Evolutionary conservation across 1,284 basidiomycete species (phyloP), one percentile per base, ranked within the genome.

Genomic region (Papiliotrema flavescens): DNA sequence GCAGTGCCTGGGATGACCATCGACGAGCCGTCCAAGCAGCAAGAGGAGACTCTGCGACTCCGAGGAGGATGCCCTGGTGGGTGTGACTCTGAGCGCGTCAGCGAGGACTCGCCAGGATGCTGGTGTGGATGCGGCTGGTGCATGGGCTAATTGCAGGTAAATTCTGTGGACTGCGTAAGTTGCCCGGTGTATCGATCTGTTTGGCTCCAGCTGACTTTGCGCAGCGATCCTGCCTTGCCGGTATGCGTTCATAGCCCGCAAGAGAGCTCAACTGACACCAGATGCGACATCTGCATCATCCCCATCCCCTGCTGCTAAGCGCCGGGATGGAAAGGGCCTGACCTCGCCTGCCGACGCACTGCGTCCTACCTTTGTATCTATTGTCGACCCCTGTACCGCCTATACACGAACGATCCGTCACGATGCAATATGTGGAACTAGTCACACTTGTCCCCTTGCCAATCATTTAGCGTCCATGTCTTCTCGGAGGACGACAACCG

Each of bases 31-130:
- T 50, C 55, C 11, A 58, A 57, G 43, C 47, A 51, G 8, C 65
- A 65, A 32, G 53, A 63, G 24, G 66, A 70, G n/a, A 44, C 55
- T 1, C 52, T 71, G 49, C 60, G 73, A 36, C 63, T 75, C 40
- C 63, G 73, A 43, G 73, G 73, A 45, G 73, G 73, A 1, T 75
- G 71, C 62, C 73, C 73, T n/a, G 71, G 70, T 62, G 47, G 15
- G 55, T 51, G 3, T n/a, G 42, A 43, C 24, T 24, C 40, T 19
- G 24, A 51, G 19, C 20, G 32, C 42, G 19, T 19, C 8, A 20
- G 35, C 13, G 35, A 40, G 20, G 20, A 47, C 24, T n/a, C 35
- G n/a, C 24, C 24, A 7, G 34, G 47, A 14, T 17, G n/a, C 17
- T 47, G 19, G 43, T 47, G 45, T 17, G 19, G 14, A 26, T 24